phyloP scores from a whole-genome alignment of 768 basidiomycete species.

The Clavulina sp. region DNA sequence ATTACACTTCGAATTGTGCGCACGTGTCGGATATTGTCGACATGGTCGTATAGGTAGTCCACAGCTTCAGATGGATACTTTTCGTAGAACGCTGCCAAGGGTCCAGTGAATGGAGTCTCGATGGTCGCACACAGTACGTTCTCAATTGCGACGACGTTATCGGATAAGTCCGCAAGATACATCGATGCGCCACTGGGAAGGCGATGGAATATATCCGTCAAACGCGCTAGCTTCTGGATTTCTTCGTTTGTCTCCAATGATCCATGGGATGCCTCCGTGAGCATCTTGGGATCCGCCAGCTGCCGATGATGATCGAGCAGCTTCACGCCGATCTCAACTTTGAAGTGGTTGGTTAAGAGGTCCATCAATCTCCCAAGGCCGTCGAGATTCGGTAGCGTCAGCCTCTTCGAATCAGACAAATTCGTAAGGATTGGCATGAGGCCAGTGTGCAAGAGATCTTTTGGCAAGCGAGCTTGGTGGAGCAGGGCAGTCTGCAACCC shows the following conservation, averaged over 20 bases:
- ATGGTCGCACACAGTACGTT: conserved; percentile 79
- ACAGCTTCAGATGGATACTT: conserved; percentile 76
- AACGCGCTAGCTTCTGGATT: conserved; percentile 81
- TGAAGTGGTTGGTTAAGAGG: conserved; percentile 95
- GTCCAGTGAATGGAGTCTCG: conserved; percentile 82
- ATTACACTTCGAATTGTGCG: conserved; percentile 74
- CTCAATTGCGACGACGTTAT: conserved; percentile 81
- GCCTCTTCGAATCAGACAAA: conserved; percentile 84
- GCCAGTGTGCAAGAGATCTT: conserved; percentile 87
- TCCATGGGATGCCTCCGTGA: conserved; percentile 59
- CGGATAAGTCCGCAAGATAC: conserved; percentile 77
- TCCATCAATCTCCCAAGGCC: conserved; percentile 87
- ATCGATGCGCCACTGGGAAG: conserved; percentile 85
- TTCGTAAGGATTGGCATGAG: conserved; percentile 95
- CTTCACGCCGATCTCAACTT: conserved; percentile 96
- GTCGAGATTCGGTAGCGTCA: conserved; percentile 82
- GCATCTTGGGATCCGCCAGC: conserved; percentile 76
- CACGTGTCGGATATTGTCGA: conserved; percentile 63
- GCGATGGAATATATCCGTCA: conserved; percentile 94
- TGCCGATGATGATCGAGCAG: conserved; percentile 89
- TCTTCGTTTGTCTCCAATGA: conserved; percentile 78
- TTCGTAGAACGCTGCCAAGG: conserved; percentile 78
- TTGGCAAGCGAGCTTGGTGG: conserved; percentile 82
- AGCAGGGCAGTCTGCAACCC: conserved; percentile 76
- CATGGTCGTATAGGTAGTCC: conserved; percentile 63